Conservation (phyloP, 441 rosid genomes). For the Geranium incanum region DNA sequence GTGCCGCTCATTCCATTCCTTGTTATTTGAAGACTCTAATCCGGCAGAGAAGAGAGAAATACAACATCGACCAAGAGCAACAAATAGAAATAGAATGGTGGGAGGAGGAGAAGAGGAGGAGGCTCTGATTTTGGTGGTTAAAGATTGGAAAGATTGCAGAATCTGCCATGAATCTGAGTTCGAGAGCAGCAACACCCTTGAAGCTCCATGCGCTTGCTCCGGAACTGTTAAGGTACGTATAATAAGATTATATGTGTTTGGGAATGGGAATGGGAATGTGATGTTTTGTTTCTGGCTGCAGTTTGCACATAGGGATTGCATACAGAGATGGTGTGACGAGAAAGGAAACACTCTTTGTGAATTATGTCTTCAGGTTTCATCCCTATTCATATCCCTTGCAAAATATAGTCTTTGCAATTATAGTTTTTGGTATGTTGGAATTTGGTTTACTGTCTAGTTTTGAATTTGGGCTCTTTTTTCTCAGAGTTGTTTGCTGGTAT, state of each 20-base stretch:
- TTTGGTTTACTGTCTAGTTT: background rate
- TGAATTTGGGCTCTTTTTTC: background rate
- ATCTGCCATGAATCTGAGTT: conserved; percentile 83
- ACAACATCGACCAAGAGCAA: too few relatives aligned
- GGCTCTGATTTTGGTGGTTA: conserved; percentile 30
- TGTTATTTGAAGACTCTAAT: conserved; percentile 1
- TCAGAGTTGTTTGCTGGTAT: background rate
- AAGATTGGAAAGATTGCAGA: conserved; percentile 53
- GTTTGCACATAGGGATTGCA: conserved; percentile 91
- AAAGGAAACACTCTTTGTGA: conserved; percentile 88
- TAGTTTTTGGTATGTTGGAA: too few relatives aligned
- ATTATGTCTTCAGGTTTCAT: conserved; percentile 78
- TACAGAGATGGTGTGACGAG: conserved; percentile 94
- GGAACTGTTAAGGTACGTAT: conserved; percentile 67
- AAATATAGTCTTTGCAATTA: too few relatives aligned
- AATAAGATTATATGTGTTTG: background rate
- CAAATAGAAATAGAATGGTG: too few relatives aligned
- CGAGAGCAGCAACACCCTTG: conserved; percentile 55
- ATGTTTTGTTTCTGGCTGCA: conserved; percentile 21
- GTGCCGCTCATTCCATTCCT: background rate
- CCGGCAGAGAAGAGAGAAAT: too few relatives aligned
- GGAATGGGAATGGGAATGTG: too few relatives aligned
- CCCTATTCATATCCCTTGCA: background rate
- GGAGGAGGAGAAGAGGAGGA: too few relatives aligned
- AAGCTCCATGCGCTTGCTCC: conserved; percentile 92